Base-by-base conservation (phyloP, 352 stramenopile species). In the Peronosclerospora sorghi region DNA sequence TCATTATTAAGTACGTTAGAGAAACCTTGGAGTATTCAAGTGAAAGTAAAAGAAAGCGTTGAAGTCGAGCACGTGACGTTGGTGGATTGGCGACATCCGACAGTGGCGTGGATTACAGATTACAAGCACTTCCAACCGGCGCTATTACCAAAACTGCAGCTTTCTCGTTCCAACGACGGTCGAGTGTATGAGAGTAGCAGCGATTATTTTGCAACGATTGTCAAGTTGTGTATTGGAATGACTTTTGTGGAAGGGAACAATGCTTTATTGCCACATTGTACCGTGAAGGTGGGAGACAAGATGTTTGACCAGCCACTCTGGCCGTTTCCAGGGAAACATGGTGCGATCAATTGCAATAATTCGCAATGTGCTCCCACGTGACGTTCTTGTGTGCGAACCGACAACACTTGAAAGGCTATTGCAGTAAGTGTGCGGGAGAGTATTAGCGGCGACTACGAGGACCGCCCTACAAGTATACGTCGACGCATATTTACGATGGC, bases 401-500 rank as follows among this genome's bases (percentile, higher is more conserved):
- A 19, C 50, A 55, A 8, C n/a, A n/a, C n/a, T n/a, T n/a, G n/a
- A n/a, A n/a, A n/a, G n/a, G n/a, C n/a, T n/a, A n/a, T n/a, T n/a
- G n/a, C n/a, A n/a, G n/a, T n/a, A n/a, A n/a, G n/a, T n/a, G n/a
- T n/a, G n/a, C n/a, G n/a, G n/a, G n/a, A 74, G 88, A 73, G 9
- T 61, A 73, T 4, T 72, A 81, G 28, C 55, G 76, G 37, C 53
- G 66, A 30, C 54, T 83, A 10, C 63, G 69, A 29, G 73, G 71
- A 1, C 68, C 73, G 4, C 63, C 74, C 5, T 77, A 68, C 12
- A 62, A 48, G 8, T 47, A 64, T 18, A 75, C 73, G 9, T 89
- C 76, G 8, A 94, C 81, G 1, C 76, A 94, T 40, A 83, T 94
- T 39, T 94, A 91, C 19, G 75, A 90, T 44, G 68, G 60, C 1